phyloP scores from a whole-genome alignment of 2,329 filamentous ascomycete species.

The Cercospora berteroae region DNA sequence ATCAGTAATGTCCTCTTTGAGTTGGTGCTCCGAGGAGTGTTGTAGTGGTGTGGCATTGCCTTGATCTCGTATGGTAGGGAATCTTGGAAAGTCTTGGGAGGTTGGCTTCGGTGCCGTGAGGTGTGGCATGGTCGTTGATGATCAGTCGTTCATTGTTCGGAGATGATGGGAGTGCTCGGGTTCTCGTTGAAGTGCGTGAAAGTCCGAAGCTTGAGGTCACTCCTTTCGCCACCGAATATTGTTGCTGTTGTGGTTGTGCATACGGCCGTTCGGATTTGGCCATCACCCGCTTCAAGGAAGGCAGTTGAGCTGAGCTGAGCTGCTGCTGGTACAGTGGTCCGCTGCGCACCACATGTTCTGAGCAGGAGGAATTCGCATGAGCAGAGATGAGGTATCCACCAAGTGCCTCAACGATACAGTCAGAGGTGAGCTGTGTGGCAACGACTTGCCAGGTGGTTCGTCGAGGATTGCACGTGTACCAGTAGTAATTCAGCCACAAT shows the following conservation, averaged over 20 bases:
- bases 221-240: background rate
- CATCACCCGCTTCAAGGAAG: background rate
- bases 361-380: no score
- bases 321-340: background rate
- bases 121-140: background rate
- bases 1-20: background rate
- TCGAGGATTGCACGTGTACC: no score
- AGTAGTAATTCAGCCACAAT: no score
- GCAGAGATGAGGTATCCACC: no score
- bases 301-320: background rate
- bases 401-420: no score
- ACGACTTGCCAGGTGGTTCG: no score
- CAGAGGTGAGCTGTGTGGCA: no score
- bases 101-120: background rate
- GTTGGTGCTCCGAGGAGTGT: background rate
- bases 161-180: background rate
- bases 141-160: background rate
- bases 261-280: background rate
- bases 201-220: background rate
- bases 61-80: background rate
- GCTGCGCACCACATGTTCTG: no score
- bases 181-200: background rate
- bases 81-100: background rate
- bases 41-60: background rate
- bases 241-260: background rate